Evolutionary conservation across 441 rosid species (phyloP).

Genomic region (Gossypium schwendimanii): DNA sequence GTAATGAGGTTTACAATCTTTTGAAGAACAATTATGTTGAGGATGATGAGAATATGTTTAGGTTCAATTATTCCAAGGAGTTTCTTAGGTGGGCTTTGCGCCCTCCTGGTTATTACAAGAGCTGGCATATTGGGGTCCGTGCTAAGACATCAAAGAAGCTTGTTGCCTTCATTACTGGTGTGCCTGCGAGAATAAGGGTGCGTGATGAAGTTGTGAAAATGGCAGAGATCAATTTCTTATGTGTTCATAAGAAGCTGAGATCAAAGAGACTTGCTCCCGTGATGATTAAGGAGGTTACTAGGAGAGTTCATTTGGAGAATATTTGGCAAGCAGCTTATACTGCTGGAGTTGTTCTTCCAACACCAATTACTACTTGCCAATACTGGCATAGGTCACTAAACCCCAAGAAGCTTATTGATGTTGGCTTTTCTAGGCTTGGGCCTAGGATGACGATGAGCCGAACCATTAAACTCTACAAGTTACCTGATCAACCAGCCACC

Average conservation of each 20-base stretch:
- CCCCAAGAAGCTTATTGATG: slow-evolving; percentile 91
- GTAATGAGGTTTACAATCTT: slow-evolving; percentile 54
- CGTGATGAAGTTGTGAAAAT: slow-evolving; percentile 63
- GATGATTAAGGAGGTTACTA: slow-evolving; percentile 88
- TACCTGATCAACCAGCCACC: slow-evolving; percentile 62
- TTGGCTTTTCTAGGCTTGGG: slow-evolving; percentile 88
- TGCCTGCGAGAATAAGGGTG: slow-evolving; percentile 83
- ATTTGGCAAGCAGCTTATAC: slow-evolving; percentile 97
- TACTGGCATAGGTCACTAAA: slow-evolving; percentile 96
- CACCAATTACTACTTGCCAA: slow-evolving; percentile 84
- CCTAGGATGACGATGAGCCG: slow-evolving; percentile 94
- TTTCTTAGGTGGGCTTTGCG: slow-evolving; percentile 82
- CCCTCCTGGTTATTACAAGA: slow-evolving; percentile 68
- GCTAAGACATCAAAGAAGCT: slow-evolving; percentile 72
- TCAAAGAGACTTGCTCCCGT: slow-evolving; percentile 91
- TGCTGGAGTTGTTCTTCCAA: slow-evolving; percentile 86
- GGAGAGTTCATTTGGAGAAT: slow-evolving; percentile 86
- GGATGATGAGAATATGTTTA: slow-evolving; percentile 88
- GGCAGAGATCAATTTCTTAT: slow-evolving; percentile 93
- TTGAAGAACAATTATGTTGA: slow-evolving; percentile 56
- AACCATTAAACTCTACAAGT: slow-evolving; percentile 77
- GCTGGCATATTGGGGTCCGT: slow-evolving; percentile 92
- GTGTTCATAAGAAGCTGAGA: slow-evolving; percentile 92
- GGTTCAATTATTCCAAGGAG: slow-evolving; percentile 90
- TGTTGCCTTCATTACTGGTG: slow-evolving; percentile 83